phyloP scores from a whole-genome alignment of 305 asterid genomes.

The Solanum hybrid region DNA sequence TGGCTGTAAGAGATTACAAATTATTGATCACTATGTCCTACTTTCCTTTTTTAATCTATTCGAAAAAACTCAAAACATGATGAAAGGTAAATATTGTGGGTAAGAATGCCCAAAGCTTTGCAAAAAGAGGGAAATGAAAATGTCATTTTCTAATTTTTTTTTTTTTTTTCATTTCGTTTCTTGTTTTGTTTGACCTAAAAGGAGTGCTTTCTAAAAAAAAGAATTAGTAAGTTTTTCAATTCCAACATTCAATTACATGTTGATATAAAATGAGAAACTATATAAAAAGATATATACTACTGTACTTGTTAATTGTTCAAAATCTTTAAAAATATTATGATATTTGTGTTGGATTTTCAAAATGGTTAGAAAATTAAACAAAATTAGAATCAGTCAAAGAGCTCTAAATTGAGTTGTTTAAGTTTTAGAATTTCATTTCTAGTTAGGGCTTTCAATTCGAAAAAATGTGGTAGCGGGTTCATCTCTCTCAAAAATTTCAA shows the following conservation, averaged over 20 bases:
- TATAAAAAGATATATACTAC: not conserved
- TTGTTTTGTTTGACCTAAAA: not conserved
- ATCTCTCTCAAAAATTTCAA: not conserved
- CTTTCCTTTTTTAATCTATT: not conserved
- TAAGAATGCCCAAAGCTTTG: not conserved
- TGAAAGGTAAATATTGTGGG: no score
- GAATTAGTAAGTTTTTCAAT: not conserved
- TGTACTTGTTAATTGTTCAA: not conserved
- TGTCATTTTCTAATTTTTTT: not conserved
- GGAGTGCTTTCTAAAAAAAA: not conserved
- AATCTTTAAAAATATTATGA: not conserved
- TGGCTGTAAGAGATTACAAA: constrained; percentile 22
- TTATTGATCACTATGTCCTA: not conserved
- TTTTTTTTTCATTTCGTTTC: not conserved
- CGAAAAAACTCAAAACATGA: not conserved
- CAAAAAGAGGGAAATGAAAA: not conserved
- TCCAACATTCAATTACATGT: not conserved
- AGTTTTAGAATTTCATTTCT: not conserved
- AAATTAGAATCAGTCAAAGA: not conserved
- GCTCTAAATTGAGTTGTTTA: not conserved
- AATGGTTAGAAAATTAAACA: no score
- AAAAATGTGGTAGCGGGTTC: not conserved
- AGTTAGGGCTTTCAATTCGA: not conserved
- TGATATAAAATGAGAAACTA: not conserved
- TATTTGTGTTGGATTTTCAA: not conserved